These are phyloP conservation scores for Letharia lupina DNA, from an alignment of 495 filamentous ascomycete species.

Conservation along the genomic window DNA sequence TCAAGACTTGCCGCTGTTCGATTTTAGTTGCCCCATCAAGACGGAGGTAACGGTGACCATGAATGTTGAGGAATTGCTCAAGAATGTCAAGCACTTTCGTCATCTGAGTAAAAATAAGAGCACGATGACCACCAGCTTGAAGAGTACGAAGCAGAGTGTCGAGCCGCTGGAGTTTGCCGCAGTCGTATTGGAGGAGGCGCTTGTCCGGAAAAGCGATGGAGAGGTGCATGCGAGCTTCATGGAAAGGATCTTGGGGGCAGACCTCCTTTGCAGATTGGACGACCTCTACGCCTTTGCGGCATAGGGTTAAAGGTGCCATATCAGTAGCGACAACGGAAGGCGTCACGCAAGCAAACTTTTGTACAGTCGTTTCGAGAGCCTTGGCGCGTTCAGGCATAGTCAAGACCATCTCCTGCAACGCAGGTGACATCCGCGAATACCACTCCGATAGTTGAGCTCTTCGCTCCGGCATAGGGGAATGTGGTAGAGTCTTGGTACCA, in stretches of 20 bases:
- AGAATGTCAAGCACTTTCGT: slow-evolving; percentile 96
- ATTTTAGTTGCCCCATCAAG: slow-evolving; percentile 92
- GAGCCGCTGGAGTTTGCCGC: slow-evolving; percentile 89
- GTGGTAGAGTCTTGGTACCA: slow-evolving; percentile 45
- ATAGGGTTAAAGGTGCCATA: slow-evolving; percentile 47
- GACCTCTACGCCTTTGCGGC: slow-evolving; percentile 48
- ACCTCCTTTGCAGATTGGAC: slow-evolving; percentile 47
- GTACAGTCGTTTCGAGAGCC: slow-evolving; percentile 62
- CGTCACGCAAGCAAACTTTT: slow-evolving; percentile 84
- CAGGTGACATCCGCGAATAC: slow-evolving; percentile 60
- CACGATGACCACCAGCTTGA: slow-evolving; percentile 83
- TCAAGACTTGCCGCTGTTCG: slow-evolving; percentile 89
- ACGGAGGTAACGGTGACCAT: slow-evolving; percentile 91
- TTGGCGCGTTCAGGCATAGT: slow-evolving; percentile 64
- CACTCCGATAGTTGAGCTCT: slow-evolving; percentile 52
- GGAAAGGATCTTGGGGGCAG: slow-evolving; percentile 70
- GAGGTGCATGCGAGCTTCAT: slow-evolving; percentile 84
- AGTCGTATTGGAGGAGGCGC: slow-evolving; percentile 91
- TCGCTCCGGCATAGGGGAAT: slow-evolving; percentile 47
- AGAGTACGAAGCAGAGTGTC: slow-evolving; percentile 79
- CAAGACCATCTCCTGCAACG: slow-evolving; percentile 63
- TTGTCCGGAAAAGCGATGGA: slow-evolving; percentile 97
- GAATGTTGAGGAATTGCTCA: slow-evolving; percentile 96
- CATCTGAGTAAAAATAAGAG: slow-evolving; percentile 99
- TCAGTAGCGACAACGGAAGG: slow-evolving; percentile 78